Conservation (phyloP, 2,329 filamentous ascomycete genomes). For the Drechslerella coelobrocha region DNA sequence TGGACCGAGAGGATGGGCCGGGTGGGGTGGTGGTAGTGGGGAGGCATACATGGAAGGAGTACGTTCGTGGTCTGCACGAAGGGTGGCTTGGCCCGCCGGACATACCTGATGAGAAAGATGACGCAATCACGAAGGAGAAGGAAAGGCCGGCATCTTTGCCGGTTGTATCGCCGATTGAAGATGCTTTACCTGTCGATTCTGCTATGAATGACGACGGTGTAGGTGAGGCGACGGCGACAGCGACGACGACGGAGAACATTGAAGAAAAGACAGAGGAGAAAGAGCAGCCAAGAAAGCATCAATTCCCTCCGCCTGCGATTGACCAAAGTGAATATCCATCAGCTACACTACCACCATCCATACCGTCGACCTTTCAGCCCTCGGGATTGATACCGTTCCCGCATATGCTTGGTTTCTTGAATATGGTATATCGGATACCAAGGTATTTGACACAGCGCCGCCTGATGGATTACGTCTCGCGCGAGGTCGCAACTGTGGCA, state of each 20-base stretch:
- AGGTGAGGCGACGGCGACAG: constrained; percentile 52
- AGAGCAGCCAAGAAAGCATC: constrained; percentile 66
- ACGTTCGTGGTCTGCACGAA: constrained; percentile 89
- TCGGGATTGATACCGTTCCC: constrained; percentile 77
- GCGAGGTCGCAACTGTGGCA: constrained; percentile 84
- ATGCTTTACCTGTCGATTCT: constrained; percentile 46
- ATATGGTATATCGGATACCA: constrained; percentile 83
- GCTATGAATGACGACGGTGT: constrained; percentile 56
- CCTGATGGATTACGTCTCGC: constrained; percentile 86
- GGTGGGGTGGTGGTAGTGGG: constrained; percentile 88
- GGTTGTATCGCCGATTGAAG: constrained; percentile 51
- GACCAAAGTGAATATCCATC: constrained; percentile 73
- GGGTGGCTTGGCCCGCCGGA: constrained; percentile 90
- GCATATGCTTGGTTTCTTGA: constrained; percentile 89
- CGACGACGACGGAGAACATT: constrained; percentile 53
- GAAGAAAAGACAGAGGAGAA: constrained; percentile 59
- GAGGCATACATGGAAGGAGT: constrained; percentile 96
- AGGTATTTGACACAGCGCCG: constrained; percentile 84
- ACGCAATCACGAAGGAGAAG: constrained; percentile 36
- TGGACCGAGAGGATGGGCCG: constrained; percentile 74
- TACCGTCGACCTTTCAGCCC: constrained; percentile 76
- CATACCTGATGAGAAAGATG: constrained; percentile 60
- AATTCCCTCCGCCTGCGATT: constrained; percentile 76
- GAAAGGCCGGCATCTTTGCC: constrained; percentile 53
- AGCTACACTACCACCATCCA: constrained; percentile 68